Base-by-base conservation (phyloP, 441 rosid genomes). In the Breynia disticha region DNA sequence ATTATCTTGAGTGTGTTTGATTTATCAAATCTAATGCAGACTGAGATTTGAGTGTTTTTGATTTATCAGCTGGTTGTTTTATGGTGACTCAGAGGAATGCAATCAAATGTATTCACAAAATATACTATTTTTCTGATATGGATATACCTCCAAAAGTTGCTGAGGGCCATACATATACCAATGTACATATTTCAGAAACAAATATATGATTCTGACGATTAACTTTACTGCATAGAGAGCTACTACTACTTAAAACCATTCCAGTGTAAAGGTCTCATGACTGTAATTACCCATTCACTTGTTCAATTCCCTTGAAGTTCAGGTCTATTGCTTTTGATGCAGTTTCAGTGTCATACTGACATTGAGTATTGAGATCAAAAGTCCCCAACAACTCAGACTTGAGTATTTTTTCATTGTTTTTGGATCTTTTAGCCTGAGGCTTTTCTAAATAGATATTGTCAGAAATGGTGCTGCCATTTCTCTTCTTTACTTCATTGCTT, bases 321-420 rank as follows among this genome's bases (percentile, higher is more conserved):
- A 78, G 67, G 75, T 82, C 83, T 57, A 73, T 68, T 51, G 63
- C 60, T 59, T 68, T 69, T 11, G 74, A 54, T 48, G 56, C 70
- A 8, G 70, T 50, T 55, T 76, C 79, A 11, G 51, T 53, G 12
- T 79, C 83, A 52, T 62, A 57, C 64, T 72, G 79, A 55, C 69
- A 80, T 46, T 72, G 69, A 42, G 64, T 68, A 52, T 85, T 85
- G 50, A 84, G 77, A 65, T 84, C 94, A 51, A 85, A 61, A 48
- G 58, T 65, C 10, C 43, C 67, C 41, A 54, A 28, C 15, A 62
- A 42, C 41, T 56, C 64, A 46, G 50, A 64, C 48, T 62, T 68
- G 59, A 68, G 70, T 57, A 69, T 46, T 45, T 61, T 63, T 19
- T 62, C 59, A 56, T 46, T 42, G 11, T 43, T 54, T 67, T 63